A percentile compares a stretch with the other conserved stretches of the same genome.
Evolutionary conservation across 2,329 filamentous ascomycete genomes (phyloP).

Genomic region (Amauroascus niger): DNA sequence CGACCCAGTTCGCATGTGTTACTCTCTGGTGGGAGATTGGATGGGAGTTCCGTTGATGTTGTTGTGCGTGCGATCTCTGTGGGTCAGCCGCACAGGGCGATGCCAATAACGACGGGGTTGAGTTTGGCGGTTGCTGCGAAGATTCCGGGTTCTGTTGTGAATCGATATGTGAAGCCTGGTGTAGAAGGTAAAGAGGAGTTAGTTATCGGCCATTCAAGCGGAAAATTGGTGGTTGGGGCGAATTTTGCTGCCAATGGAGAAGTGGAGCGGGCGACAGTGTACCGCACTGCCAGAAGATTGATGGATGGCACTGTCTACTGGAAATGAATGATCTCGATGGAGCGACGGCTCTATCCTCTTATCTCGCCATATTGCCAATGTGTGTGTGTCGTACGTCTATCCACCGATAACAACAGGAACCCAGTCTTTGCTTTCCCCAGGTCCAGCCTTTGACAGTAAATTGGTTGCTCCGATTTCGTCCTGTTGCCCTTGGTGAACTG

Average conservation of each 20-base stretch:
- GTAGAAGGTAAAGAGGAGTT: constrained; percentile 27
- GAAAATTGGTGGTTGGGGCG: constrained; percentile 38
- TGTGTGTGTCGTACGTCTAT: too few species aligned
- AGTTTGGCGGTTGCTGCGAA: constrained; percentile 43
- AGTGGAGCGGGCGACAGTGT: constrained; percentile 37
- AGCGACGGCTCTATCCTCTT: not conserved
- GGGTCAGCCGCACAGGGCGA: constrained; percentile 48
- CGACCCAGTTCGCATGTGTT: constrained; percentile 30
- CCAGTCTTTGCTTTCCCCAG: too few species aligned
- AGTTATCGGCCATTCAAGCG: constrained; percentile 41
- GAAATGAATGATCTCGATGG: constrained; percentile 17
- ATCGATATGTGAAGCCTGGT: not conserved
- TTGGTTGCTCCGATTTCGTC: too few species aligned
- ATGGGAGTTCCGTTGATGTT: constrained; percentile 27
- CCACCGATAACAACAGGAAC: too few species aligned
- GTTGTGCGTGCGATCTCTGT: constrained; percentile 46
- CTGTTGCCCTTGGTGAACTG: too few species aligned
- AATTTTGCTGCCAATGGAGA: constrained; percentile 29
- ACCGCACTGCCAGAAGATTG: constrained; percentile 40
- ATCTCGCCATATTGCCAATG: not conserved
- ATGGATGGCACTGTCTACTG: constrained; percentile 42
- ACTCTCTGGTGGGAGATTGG: constrained; percentile 31
- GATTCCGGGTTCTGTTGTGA: constrained; percentile 35
- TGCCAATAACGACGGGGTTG: constrained; percentile 48
- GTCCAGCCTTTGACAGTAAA: too few species aligned